A percentile compares a stretch with the other conserved stretches of the same genome.
Evolutionary conservation across 805 yeast species (phyloP).

Genomic region (Yarrowia porcina): DNA sequence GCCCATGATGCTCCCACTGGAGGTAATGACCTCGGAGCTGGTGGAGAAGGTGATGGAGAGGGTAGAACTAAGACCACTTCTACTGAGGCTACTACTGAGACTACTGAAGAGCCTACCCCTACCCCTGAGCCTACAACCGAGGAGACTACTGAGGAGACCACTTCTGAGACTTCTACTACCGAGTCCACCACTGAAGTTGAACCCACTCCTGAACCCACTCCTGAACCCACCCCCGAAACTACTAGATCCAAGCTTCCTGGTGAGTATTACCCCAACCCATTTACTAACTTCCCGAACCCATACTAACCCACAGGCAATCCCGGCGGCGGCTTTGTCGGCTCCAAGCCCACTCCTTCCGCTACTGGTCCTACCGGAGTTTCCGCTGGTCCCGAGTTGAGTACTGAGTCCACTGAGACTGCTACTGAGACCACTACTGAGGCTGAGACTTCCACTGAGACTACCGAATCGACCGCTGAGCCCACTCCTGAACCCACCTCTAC

Average conservation of each 20-base stretch:
- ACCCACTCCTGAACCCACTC: neutral
- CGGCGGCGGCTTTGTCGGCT: neutral
- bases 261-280: neutral
- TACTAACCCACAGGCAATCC: neutral
- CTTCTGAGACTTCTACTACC: neutral
- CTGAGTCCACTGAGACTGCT: neutral
- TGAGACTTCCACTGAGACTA: neutral
- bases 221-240: neutral
- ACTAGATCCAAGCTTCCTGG: neutral
- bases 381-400: neutral
- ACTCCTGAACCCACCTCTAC: neutral
- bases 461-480: neutral
- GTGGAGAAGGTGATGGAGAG: conserved; percentile 18
- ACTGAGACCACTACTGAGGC: neutral
- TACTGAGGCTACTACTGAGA: conserved; percentile 1
- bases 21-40: neutral
- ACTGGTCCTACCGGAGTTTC: neutral
- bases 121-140: neutral
- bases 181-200: neutral
- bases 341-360: neutral
- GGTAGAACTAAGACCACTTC: conserved; percentile 1
- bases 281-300: neutral
- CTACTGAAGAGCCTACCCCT: neutral
- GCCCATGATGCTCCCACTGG: neutral
- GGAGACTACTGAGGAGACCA: no score